Percentiles rank a stretch among this genome's conserved stretches.
phyloP scores from a whole-genome alignment of 129 eudicot species.

The Centrapalus pauciflorus region DNA sequence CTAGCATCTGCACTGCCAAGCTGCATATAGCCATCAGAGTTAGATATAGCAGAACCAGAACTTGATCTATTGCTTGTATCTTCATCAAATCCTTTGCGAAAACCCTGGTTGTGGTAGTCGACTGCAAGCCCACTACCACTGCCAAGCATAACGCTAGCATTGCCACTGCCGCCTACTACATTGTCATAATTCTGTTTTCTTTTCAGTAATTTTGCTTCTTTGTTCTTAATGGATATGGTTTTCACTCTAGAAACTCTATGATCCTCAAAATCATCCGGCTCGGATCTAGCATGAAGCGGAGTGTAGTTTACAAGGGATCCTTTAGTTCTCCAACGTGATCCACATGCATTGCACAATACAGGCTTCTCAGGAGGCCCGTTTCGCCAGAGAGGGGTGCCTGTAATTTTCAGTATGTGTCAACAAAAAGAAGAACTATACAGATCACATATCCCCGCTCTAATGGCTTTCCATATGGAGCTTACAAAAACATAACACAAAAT shows the following conservation, averaged over 20 bases:
- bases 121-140: slow-evolving; percentile 25
- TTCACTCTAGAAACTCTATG: slow-evolving; percentile 56
- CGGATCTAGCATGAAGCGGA: slow-evolving; percentile 87
- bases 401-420: slow-evolving; percentile 6
- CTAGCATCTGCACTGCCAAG: slow-evolving; percentile 82
- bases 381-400: slow-evolving; percentile 99
- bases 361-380: slow-evolving; percentile 99
- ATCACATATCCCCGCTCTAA: background rate
- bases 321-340: slow-evolving; percentile 98
- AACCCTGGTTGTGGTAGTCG: slow-evolving; percentile 44
- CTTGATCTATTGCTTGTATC: slow-evolving; percentile 92
- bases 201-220: slow-evolving; percentile 67
- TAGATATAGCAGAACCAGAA: slow-evolving; percentile 96
- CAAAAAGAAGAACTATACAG: slow-evolving; percentile 3
- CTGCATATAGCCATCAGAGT: slow-evolving; percentile 88
- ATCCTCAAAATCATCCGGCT: slow-evolving; percentile 69
- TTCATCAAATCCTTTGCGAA: slow-evolving; percentile 60
- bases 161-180: slow-evolving; percentile 28
- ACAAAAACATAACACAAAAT: background rate
- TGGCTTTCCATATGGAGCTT: background rate
- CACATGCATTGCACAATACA: slow-evolving; percentile 93
- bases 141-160: slow-evolving; percentile 17
- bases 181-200: slow-evolving; percentile 56
- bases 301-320: slow-evolving; percentile 89
- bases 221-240: slow-evolving; percentile 58